phyloP scores from a whole-genome alignment of 106 monocot species.

The Xerophyta viscosa region DNA sequence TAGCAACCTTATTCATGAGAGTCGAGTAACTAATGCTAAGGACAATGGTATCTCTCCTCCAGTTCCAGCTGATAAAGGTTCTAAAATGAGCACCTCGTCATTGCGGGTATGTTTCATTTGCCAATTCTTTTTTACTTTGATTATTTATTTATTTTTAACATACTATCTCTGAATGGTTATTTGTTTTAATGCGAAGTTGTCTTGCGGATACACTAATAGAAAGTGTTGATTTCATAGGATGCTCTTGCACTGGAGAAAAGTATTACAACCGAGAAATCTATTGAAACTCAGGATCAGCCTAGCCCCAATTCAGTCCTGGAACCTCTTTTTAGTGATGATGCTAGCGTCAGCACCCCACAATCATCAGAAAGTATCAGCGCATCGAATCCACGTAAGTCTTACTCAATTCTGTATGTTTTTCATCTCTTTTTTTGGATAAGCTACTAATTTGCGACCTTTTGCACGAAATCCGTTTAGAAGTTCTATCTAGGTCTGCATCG shows the following conservation, averaged over 20 bases:
- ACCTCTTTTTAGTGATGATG: slow-evolving; percentile 26
- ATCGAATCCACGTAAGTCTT: slow-evolving; percentile 45
- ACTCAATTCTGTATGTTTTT: too few species aligned
- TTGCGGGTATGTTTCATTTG: slow-evolving; percentile 24
- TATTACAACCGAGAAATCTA: slow-evolving; percentile 11
- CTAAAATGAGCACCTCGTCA: slow-evolving; percentile 13
- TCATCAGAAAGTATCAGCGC: slow-evolving; percentile 22
- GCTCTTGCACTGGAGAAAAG: slow-evolving; percentile 27
- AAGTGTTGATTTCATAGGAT: slow-evolving; percentile 21
- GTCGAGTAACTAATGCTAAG: background rate
- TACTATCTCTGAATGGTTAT: background rate
- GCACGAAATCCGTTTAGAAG: slow-evolving; percentile 25
- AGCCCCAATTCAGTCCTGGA: slow-evolving; percentile 46
- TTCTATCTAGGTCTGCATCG: slow-evolving; percentile 45
- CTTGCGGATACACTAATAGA: background rate
- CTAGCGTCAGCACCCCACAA: slow-evolving; percentile 13
- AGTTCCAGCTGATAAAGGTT: slow-evolving; percentile 1
- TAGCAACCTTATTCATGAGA: slow-evolving; percentile 6
- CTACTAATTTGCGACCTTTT: background rate
- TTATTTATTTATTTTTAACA: background rate
- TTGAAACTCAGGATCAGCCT: slow-evolving; percentile 25
- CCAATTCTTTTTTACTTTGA: background rate
- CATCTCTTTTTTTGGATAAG: background rate
- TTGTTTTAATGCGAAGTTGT: background rate
- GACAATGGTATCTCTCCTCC: slow-evolving; percentile 7